These are phyloP conservation scores for Cercophora scortea DNA, from an alignment of 495 filamentous ascomycete species.

Conservation along the genomic window DNA sequence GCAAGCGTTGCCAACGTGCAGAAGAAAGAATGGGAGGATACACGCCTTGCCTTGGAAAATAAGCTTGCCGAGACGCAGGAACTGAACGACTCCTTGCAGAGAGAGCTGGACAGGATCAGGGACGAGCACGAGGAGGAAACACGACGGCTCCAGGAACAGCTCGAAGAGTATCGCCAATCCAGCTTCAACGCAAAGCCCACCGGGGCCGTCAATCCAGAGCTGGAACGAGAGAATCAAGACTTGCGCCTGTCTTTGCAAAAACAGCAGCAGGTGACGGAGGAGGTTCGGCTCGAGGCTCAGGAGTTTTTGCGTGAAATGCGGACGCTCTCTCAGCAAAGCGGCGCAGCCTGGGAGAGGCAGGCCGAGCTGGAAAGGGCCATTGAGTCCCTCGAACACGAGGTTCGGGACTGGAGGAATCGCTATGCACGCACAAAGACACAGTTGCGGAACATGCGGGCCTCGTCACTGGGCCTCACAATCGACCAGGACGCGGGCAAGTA, in stretches of 20 bases:
- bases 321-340: slow-evolving; percentile 67
- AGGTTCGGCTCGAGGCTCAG: slow-evolving; percentile 78
- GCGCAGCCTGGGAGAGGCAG: slow-evolving; percentile 73
- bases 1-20: slow-evolving; percentile 42
- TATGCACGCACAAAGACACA: slow-evolving; percentile 85
- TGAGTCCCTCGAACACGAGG: slow-evolving; percentile 65
- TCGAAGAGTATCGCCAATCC: slow-evolving; percentile 45
- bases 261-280: slow-evolving; percentile 78
- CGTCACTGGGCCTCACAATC: slow-evolving; percentile 64
- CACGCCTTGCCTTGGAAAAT: slow-evolving; percentile 65
- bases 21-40: slow-evolving; percentile 64
- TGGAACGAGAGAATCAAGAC: slow-evolving; percentile 63
- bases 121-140: slow-evolving; percentile 58
- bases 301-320: slow-evolving; percentile 87
- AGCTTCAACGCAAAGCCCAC: slow-evolving; percentile 10
- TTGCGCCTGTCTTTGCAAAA: slow-evolving; percentile 62
- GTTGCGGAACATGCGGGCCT: slow-evolving; percentile 69
- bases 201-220: slow-evolving; percentile 43
- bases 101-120: slow-evolving; percentile 67
- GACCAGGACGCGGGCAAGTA: slow-evolving; percentile 56
- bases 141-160: slow-evolving; percentile 53
- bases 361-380: slow-evolving; percentile 66
- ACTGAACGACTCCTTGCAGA: slow-evolving; percentile 65
- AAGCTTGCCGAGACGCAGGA: slow-evolving; percentile 72
- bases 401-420: slow-evolving; percentile 80